Evolutionary conservation across 192 early-diverging fungal species (phyloP), one percentile per base, ranked within the genome.

Genomic region (Phycomyces nitens): DNA sequence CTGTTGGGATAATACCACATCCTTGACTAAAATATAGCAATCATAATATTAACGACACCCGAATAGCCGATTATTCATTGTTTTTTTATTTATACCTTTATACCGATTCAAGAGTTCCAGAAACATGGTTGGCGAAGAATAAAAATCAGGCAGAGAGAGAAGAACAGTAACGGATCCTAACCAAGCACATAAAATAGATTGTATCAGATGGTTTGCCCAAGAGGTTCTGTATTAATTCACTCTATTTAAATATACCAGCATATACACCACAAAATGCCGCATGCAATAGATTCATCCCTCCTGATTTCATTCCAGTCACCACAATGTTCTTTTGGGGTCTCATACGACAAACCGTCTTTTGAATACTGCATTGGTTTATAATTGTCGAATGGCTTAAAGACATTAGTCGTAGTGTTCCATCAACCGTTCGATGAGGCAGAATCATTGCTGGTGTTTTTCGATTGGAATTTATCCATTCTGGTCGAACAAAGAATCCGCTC

Each of bases 101-200:
- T 88, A 82, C 52, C 82, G 73, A 60, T 88, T 78, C 21, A 89
- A 69, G 16, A 80, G 76, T 56, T 92, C 90, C 56, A 92, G 89
- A 72, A 84, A 21, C 7, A 89, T 72, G 7, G 76, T 57, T 4
- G 90, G 89, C 9, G 69, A 77, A 5, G 74, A 74, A 27, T 73
- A 78, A 52, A 77, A 90, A 29, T 86, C 84, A 0, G 77, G 60
- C 20, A 80, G 77, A 53, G 86, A 66, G 44, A 91, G 68, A 52
- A 88, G 74, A 51, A 89, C 62, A 8, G 88, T 88, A 4, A 73
- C 67, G 29, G 77, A 80, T 26, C 85, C 63, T 16, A 65, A 34
- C 7, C 7, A 34, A 34, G 7, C 7, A 34, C 2, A 7, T 34
- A 34, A 34, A 34, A 34, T 5, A 34, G 7, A 34, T 7, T 34